Evolutionary conservation across 805 yeast genomes (phyloP).

Genomic region (Sugiyamaella boreocaroliniensis): DNA sequence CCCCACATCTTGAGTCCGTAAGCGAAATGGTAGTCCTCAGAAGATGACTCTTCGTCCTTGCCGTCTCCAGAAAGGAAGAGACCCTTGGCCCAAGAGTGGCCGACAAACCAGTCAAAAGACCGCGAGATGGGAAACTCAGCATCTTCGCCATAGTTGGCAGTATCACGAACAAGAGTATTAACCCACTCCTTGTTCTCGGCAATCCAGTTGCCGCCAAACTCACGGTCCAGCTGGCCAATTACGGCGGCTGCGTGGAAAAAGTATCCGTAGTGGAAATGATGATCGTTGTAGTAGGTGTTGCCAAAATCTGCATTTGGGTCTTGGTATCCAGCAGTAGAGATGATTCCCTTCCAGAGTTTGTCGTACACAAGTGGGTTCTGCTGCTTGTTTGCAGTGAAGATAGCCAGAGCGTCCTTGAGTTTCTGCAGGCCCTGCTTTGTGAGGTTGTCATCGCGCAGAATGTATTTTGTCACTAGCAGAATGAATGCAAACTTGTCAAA

Average conservation of each 20-base stretch:
- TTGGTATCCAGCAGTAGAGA: slow-evolving; percentile 25
- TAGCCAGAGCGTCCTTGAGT: slow-evolving; percentile 60
- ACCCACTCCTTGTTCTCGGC: slow-evolving; percentile 47
- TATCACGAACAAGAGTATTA: slow-evolving; percentile 56
- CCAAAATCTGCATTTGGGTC: slow-evolving; percentile 61
- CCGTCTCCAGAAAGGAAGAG: slow-evolving; percentile 59
- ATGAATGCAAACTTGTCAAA: slow-evolving; percentile 87
- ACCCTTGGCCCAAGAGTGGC: slow-evolving; percentile 79
- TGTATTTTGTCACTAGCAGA: slow-evolving; percentile 57
- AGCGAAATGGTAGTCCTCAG: slow-evolving; percentile 68
- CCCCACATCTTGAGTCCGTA: slow-evolving; percentile 74
- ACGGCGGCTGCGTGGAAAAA: slow-evolving; percentile 76
- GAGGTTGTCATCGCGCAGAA: slow-evolving; percentile 48
- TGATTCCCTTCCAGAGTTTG: slow-evolving; percentile 44
- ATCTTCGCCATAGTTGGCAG: slow-evolving; percentile 44
- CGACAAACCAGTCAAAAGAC: slow-evolving; percentile 64
- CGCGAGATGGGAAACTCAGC: slow-evolving; percentile 63
- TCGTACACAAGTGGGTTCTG: slow-evolving; percentile 71
- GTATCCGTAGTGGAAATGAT: slow-evolving; percentile 82
- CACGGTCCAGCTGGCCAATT: slow-evolving; percentile 53
- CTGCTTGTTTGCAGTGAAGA: slow-evolving; percentile 66
- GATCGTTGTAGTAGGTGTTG: slow-evolving; percentile 70
- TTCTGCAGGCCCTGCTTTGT: slow-evolving; percentile 48
- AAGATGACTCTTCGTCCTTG: slow-evolving; percentile 62
- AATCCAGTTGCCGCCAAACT: slow-evolving; percentile 48